These are phyloP conservation scores for Trichoderma harzianum DNA, from an alignment of 2,329 filamentous ascomycete species.

Conservation along the genomic window DNA sequence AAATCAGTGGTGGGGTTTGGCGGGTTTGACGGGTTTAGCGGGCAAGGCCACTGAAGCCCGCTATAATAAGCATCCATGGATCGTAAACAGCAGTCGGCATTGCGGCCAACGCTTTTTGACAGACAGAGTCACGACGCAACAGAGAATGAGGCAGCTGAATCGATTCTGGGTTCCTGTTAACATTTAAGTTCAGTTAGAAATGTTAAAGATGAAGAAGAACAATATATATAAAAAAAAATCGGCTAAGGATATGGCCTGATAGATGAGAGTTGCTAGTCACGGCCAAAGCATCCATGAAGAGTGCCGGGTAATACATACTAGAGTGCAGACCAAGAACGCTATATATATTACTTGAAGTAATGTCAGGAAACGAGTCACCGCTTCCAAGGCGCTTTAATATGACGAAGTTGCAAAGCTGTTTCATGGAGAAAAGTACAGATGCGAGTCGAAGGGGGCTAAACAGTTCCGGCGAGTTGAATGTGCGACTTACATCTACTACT, in stretches of 20 bases:
- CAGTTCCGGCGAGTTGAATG: too few species aligned
- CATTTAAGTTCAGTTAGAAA: neutral
- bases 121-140: neutral
- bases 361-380: neutral
- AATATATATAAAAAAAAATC: too few species aligned
- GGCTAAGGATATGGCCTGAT: neutral
- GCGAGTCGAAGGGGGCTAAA: neutral
- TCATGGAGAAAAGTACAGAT: neutral
- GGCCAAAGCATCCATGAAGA: too few species aligned
- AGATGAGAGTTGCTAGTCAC: neutral
- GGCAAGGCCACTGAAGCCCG: neutral
- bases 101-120: neutral
- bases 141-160: neutral
- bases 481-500: neutral
- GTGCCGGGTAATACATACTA: neutral
- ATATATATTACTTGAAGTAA: neutral
- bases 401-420: neutral
- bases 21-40: neutral
- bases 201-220: neutral
- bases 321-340: neutral
- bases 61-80: neutral
- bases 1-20: neutral
- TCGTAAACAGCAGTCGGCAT: neutral
- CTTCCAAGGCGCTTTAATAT: rapidly evolving
- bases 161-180: neutral